Evolutionary conservation across 1,284 basidiomycete genomes (phyloP).

Genomic region (Fomitopsis schrenkii): DNA sequence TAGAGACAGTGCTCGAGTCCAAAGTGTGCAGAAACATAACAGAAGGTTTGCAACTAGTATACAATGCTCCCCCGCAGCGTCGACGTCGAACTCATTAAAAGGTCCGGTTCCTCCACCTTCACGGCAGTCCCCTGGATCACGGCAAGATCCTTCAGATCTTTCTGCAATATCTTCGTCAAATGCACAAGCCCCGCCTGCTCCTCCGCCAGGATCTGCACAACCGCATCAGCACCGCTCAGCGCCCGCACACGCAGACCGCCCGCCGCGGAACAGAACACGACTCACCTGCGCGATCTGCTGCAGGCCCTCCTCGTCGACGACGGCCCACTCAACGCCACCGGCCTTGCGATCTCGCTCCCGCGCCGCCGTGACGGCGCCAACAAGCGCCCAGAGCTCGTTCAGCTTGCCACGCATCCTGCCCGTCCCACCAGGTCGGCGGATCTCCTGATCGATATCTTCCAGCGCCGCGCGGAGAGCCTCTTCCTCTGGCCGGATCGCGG

Average conservation of each 20-base stretch:
- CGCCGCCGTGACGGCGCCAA: conserved; percentile 73
- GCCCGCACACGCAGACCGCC: not conserved
- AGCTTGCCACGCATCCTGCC: conserved; percentile 71
- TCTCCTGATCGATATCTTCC: conserved; percentile 74
- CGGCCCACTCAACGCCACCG: conserved; percentile 66
- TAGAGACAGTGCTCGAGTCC: not conserved
- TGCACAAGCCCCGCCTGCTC: conserved; percentile 81
- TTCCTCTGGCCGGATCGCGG: conserved; percentile 80
- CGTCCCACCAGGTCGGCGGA: conserved; percentile 51
- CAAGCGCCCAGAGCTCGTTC: conserved; percentile 83
- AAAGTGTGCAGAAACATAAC: not conserved
- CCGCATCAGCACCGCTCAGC: not conserved
- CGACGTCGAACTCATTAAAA: conserved; percentile 24
- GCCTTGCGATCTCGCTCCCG: conserved; percentile 48
- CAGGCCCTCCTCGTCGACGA: conserved; percentile 81
- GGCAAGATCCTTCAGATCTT: conserved; percentile 64
- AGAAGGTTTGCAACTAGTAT: not conserved
- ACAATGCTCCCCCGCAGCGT: conserved; percentile 33
- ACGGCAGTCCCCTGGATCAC: conserved; percentile 58
- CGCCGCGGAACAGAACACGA: conserved; percentile 1
- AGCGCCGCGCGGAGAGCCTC: conserved; percentile 65
- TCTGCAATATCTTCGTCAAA: conserved; percentile 71
- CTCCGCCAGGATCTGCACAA: conserved; percentile 63
- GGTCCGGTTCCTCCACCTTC: conserved; percentile 31
- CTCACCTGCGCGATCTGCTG: conserved; percentile 72